Evolutionary conservation across 108 stramenopile genomes (phyloP).

Genomic region (Fragilariopsis cylindrus): DNA sequence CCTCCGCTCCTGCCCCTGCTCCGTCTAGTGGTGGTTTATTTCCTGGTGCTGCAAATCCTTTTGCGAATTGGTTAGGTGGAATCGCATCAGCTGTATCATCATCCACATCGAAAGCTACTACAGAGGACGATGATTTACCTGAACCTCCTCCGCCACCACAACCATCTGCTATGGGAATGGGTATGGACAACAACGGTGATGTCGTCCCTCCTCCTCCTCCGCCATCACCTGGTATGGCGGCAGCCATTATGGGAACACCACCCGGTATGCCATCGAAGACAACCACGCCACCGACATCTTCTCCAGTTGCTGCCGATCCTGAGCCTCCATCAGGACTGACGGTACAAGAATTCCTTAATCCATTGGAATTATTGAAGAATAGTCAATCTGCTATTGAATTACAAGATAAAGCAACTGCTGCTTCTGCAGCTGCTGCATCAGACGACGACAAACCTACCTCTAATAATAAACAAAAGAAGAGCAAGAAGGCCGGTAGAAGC

Average conservation of each 20-base stretch:
- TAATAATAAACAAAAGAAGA: slow-evolving; percentile 47
- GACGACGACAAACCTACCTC: neutral
- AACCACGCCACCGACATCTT: slow-evolving; percentile 7
- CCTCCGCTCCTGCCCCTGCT: slow-evolving; percentile 20
- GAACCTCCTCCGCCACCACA: slow-evolving; percentile 20
- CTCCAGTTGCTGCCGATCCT: neutral
- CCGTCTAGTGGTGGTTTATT: slow-evolving; percentile 7
- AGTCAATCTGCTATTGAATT: neutral
- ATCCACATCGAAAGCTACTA: slow-evolving; percentile 1
- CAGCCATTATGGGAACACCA: neutral
- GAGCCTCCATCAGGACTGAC: neutral
- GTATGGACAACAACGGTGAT: neutral
- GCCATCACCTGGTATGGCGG: slow-evolving; percentile 26
- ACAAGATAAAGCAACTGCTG: neutral
- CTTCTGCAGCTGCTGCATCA: neutral
- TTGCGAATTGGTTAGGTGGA: slow-evolving; percentile 84
- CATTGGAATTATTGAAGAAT: slow-evolving; percentile 26
- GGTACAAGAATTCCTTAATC: slow-evolving; percentile 22
- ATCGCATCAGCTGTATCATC: slow-evolving; percentile 31
- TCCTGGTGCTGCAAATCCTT: slow-evolving; percentile 43
- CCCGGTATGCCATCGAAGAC: slow-evolving; percentile 17
- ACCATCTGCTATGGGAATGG: slow-evolving; percentile 9
- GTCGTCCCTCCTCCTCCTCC: slow-evolving; percentile 8
- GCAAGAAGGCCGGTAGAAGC: slow-evolving; percentile 24
- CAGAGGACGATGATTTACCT: neutral